These are phyloP conservation scores for Venturia asperata DNA, from an alignment of 2,329 filamentous ascomycete species.

Conservation along the genomic window DNA sequence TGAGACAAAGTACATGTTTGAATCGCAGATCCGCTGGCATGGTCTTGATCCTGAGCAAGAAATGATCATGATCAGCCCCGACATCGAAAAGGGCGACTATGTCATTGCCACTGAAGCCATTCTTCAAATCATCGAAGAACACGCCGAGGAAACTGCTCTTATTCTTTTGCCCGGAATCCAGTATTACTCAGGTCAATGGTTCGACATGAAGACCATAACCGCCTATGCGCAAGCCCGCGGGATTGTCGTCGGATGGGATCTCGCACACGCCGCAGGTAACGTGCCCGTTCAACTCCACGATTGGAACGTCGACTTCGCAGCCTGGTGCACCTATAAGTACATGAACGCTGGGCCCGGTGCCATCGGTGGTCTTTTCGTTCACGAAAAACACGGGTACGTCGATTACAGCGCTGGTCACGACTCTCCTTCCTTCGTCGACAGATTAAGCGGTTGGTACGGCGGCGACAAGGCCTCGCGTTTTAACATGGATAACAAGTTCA, in stretches of 20 bases:
- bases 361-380: slow-evolving; percentile 21
- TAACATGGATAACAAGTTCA: slow-evolving; percentile 65
- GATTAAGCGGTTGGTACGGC: slow-evolving; percentile 69
- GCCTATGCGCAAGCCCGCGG: slow-evolving; percentile 20
- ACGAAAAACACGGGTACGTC: slow-evolving; percentile 21
- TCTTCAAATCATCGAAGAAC: slow-evolving; percentile 19
- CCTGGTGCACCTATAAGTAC: slow-evolving; percentile 23
- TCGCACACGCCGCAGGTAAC: slow-evolving; percentile 22
- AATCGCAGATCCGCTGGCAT: slow-evolving; percentile 20
- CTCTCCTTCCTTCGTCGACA: slow-evolving; percentile 44
- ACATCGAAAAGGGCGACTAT: slow-evolving; percentile 16
- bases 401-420: slow-evolving; percentile 32
- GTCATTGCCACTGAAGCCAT: slow-evolving; percentile 21
- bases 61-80: slow-evolving; percentile 20
- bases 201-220: slow-evolving; percentile 21
- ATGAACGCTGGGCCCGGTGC: slow-evolving; percentile 21
- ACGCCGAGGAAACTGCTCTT: slow-evolving; percentile 20
- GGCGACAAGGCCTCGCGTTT: slow-evolving; percentile 63
- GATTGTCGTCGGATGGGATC: slow-evolving; percentile 21
- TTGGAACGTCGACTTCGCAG: slow-evolving; percentile 22
- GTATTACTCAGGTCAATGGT: slow-evolving; percentile 21
- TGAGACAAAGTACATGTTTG: slow-evolving; percentile 18
- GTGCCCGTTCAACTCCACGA: slow-evolving; percentile 21
- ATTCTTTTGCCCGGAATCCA: slow-evolving; percentile 21
- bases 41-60: slow-evolving; percentile 19